Evolutionary conservation across 2,329 filamentous ascomycete genomes (phyloP).

Genomic region (Volutella citrinella): DNA sequence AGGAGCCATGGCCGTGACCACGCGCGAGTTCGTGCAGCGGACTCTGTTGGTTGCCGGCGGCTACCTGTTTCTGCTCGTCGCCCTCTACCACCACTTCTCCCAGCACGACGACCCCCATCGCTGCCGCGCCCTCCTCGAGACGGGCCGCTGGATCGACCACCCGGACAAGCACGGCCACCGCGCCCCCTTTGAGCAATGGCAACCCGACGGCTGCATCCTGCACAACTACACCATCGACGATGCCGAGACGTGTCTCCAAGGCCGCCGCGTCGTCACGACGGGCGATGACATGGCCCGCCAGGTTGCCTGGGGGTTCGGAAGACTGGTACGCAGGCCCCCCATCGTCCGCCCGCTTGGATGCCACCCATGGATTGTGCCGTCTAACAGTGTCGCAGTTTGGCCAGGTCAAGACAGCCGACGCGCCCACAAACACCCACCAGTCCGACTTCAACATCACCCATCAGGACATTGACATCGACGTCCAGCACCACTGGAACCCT

Average conservation of each 20-base stretch:
- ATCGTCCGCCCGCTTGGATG: no score
- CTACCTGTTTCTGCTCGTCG: no score
- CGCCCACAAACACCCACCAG: no score
- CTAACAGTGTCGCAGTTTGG: no score
- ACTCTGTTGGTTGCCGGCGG: no score
- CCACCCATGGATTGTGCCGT: no score
- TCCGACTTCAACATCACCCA: slow-evolving; percentile 35
- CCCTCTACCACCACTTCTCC: slow-evolving; percentile 15
- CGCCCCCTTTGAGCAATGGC: slow-evolving; percentile 48
- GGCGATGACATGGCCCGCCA: slow-evolving; percentile 60
- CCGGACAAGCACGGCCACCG: slow-evolving; percentile 26
- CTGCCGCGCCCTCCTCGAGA: slow-evolving; percentile 48
- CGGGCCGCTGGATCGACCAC: slow-evolving; percentile 46
- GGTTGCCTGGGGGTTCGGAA: no score
- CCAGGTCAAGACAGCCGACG: not conserved
- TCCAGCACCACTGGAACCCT: slow-evolving; percentile 58
- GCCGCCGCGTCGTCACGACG: slow-evolving; percentile 51
- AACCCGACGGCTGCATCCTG: slow-evolving; percentile 57
- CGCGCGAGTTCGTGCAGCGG: no score
- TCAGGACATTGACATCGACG: slow-evolving; percentile 41
- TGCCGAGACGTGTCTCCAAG: slow-evolving; percentile 48
- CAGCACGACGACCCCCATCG: slow-evolving; percentile 45
- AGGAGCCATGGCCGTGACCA: no score
- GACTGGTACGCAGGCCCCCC: no score
- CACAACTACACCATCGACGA: slow-evolving; percentile 51